Base-by-base conservation (phyloP, 495 filamentous ascomycete genomes). In the Podospora pseudocomata region DNA sequence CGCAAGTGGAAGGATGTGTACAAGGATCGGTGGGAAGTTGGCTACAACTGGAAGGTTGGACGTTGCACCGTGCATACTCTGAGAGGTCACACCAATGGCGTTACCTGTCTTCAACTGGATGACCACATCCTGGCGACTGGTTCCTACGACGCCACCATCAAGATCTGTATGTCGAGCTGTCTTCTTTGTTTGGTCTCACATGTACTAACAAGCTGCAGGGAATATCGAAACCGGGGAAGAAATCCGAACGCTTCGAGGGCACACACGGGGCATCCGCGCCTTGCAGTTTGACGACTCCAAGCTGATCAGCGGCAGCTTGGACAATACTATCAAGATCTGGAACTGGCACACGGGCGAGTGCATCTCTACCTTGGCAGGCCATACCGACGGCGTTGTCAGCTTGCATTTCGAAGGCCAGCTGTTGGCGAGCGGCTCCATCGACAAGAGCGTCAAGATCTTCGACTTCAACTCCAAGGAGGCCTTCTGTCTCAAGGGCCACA, bases 51-150 rank as follows among this genome's bases (percentile, higher is more conserved):
- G 95, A 95, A 96, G 68, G 91, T 96, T 71, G 93, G 96, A 13
- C 87, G 94, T 28, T 98, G 89, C 80, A 88, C 89, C 0, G 89
- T 89, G 68, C 91, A 88, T 72, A 83, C 89, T 18, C 92, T 99
- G 75, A 87, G 87, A 66, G 96, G 95, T 0, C 95, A 99, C 75
- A 89, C 88, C 16, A 97, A 99, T 73, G 96, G 95, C 18, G 90
- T 99, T 26, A 98, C 96, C 81, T 97, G 93, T 74, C 81, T 99
- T 23, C 95, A 99, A 76, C 96, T 99, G 71, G 92, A 96, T 69
- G 93, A 97, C 71, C 90, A 91, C 65, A 92, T 96, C 65, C 84
- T 99, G 23, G 94, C 91, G 16, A 96, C 94, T 15, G 95, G 95
- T 4, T 98, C 95, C 2, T 98, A 98, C 74, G 96, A 99, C 79